These are phyloP conservation scores for Ophiocytium majus DNA, from an alignment of 352 stramenopile species.

Conservation along the genomic window DNA sequence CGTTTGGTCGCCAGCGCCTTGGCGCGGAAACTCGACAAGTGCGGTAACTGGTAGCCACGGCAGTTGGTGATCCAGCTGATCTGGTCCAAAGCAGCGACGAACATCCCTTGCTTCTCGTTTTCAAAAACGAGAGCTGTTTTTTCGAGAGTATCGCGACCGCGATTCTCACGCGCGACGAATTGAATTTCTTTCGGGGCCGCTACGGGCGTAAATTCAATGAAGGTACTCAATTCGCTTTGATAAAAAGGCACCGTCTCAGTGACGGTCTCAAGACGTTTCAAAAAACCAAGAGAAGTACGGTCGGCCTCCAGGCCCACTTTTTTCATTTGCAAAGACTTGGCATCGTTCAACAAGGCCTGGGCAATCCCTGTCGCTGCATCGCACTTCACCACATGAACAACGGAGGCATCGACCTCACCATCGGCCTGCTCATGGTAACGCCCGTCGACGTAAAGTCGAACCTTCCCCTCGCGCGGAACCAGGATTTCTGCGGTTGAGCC, in stretches of 20 bases:
- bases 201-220: slow-evolving; percentile 2
- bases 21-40: not conserved
- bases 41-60: not conserved
- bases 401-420: not conserved
- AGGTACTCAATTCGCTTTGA: not conserved
- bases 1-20: not conserved
- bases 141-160: slow-evolving; percentile 9
- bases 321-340: not conserved
- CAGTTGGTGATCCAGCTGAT: slow-evolving; percentile 4
- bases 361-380: not conserved
- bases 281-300: not conserved
- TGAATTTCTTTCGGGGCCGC: not conserved
- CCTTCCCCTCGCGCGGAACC: not conserved
- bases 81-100: not conserved
- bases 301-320: not conserved
- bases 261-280: not conserved
- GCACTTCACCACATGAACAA: not conserved
- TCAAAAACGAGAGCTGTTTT: not conserved
- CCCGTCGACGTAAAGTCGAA: not conserved
- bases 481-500: not conserved
- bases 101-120: not conserved
- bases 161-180: not conserved
- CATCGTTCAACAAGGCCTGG: not conserved
- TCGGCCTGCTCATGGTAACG: slow-evolving; percentile 12
- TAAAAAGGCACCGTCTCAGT: not conserved